phyloP scores from a whole-genome alignment of 2,329 filamentous ascomycete species.

The Diplodia intermedia region DNA sequence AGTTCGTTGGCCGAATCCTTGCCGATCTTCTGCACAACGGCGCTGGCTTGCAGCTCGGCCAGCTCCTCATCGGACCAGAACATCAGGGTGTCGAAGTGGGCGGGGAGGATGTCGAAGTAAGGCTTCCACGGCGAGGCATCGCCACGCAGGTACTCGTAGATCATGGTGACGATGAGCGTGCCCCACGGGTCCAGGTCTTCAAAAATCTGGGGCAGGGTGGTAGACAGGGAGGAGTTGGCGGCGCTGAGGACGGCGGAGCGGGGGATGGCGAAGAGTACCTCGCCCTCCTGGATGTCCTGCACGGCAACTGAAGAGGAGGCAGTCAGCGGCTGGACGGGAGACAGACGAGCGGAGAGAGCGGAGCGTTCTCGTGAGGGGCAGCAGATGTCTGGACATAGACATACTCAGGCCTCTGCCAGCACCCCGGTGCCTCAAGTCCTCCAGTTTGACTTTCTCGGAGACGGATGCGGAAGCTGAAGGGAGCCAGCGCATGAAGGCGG shows the following conservation, averaged over 20 bases:
- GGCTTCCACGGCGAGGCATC: constrained; percentile 72
- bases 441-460: constrained; percentile 64
- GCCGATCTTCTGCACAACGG: constrained; percentile 78
- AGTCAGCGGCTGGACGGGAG: not conserved
- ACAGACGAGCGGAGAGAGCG: not conserved
- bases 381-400: constrained; percentile 40
- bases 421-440: constrained; percentile 62
- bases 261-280: constrained; percentile 81
- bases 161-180: constrained; percentile 76
- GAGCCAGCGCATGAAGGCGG: constrained; percentile 66
- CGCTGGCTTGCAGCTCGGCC: constrained; percentile 74
- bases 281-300: constrained; percentile 73
- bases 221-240: constrained; percentile 72
- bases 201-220: constrained; percentile 52
- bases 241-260: constrained; percentile 72
- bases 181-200: constrained; percentile 55
- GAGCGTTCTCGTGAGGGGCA: constrained; percentile 18
- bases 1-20: constrained; percentile 72
- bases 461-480: constrained; percentile 59
- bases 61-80: constrained; percentile 81
- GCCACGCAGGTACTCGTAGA: constrained; percentile 73
- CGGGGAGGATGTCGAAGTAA: constrained; percentile 78
- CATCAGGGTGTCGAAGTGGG: constrained; percentile 82
- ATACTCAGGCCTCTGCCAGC: constrained; percentile 70
- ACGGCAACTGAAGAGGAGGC: constrained; percentile 65